These are phyloP conservation scores for Cymbidium sinense DNA, from an alignment of 106 monocot species.

Conservation along the genomic window DNA sequence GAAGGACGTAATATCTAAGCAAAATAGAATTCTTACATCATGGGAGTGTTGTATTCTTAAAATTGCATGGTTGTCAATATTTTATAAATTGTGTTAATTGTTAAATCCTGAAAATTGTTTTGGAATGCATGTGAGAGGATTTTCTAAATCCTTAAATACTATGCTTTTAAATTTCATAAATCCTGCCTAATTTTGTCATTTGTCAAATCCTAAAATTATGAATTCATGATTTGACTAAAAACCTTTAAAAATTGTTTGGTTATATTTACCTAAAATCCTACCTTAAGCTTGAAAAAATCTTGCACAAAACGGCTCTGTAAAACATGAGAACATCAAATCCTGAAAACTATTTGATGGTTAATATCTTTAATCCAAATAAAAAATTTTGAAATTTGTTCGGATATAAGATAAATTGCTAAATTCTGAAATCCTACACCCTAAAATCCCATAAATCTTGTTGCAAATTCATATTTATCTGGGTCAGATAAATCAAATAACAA, in stretches of 20 bases:
- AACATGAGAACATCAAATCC: too few species aligned
- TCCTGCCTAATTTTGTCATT: background rate
- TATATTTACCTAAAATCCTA: background rate
- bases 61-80: background rate
- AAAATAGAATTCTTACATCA: background rate
- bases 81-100: background rate
- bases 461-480: too few species aligned
- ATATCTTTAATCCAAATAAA: too few species aligned
- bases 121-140: background rate
- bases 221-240: background rate
- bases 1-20: background rate
- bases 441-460: too few species aligned
- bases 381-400: too few species aligned
- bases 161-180: background rate
- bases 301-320: too few species aligned
- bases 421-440: too few species aligned
- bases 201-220: background rate
- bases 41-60: background rate
- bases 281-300: background rate
- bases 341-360: too few species aligned
- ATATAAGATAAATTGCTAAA: too few species aligned
- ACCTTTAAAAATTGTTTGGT: background rate
- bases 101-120: background rate
- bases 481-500: too few species aligned
- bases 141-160: background rate